phyloP scores from a whole-genome alignment of 495 filamentous ascomycete genomes.

The Penicillium turbatum region DNA sequence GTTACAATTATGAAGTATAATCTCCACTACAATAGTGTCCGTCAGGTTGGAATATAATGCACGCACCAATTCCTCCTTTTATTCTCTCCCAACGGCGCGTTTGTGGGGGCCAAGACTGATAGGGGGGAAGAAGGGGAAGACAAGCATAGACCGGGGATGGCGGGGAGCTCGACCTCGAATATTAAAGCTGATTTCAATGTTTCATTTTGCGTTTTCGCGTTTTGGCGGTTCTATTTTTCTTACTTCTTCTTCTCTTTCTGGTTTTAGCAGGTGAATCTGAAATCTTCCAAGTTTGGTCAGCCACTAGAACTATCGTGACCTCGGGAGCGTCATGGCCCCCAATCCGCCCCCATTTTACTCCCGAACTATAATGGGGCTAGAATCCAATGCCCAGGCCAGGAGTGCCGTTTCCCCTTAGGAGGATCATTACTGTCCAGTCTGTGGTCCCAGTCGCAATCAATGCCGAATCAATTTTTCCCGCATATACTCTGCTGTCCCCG shows the following conservation, averaged over 20 bases:
- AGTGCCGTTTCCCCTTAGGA: neutral
- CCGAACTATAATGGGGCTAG: slow-evolving; percentile 5
- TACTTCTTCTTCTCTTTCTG: too few relatives aligned
- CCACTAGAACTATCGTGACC: too few relatives aligned
- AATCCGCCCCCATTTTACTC: slow-evolving; percentile 5
- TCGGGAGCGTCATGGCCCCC: slow-evolving; percentile 7
- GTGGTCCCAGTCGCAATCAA: slow-evolving; percentile 6
- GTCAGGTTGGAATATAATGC: neutral
- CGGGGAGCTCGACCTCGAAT: neutral
- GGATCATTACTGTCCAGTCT: slow-evolving; percentile 3
- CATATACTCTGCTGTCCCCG: slow-evolving; percentile 1
- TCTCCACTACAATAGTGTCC: neutral
- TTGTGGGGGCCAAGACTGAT: slow-evolving; percentile 20
- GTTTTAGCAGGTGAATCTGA: too few relatives aligned
- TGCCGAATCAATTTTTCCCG: neutral
- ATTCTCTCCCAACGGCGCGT: slow-evolving; percentile 18
- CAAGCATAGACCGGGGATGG: slow-evolving; percentile 10
- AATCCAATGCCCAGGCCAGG: slow-evolving; percentile 4
- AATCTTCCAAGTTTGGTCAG: too few relatives aligned
- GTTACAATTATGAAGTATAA: neutral
- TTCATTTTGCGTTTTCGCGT: neutral
- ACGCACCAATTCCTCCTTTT: neutral
- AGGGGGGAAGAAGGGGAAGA: neutral
- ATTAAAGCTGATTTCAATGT: neutral
- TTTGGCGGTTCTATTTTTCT: too few relatives aligned